Percentiles rank a stretch among this genome's conserved stretches.
Conservation (phyloP, 2,329 filamentous ascomycete genomes). For the Teratosphaeria gauchensis region DNA sequence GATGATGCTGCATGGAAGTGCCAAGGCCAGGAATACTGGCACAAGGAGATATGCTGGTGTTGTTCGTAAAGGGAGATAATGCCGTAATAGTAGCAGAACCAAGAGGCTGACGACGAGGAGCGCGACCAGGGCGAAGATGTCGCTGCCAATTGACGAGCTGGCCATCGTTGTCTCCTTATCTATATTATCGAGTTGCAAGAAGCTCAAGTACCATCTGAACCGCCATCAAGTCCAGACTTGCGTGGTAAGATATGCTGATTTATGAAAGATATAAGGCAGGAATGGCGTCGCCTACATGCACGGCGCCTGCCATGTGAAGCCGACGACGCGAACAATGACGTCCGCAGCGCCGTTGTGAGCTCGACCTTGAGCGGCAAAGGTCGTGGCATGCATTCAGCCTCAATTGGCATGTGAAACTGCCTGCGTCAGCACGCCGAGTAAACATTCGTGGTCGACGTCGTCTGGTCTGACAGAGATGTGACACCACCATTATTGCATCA, state of each 20-base stretch:
- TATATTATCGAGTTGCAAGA: background rate
- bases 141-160: constrained; percentile 62
- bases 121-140: constrained; percentile 64
- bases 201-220: background rate
- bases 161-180: background rate
- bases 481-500: too few relatives aligned
- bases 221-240: background rate
- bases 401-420: background rate
- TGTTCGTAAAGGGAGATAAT: constrained; percentile 80
- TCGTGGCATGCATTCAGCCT: background rate
- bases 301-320: background rate
- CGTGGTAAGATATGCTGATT: background rate
- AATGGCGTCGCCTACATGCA: too few relatives aligned
- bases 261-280: background rate
- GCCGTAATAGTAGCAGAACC: constrained; percentile 75
- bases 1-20: constrained; percentile 81
- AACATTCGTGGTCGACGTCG: background rate
- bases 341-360: background rate
- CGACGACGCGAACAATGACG: background rate
- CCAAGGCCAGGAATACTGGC: constrained; percentile 92
- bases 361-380: background rate
- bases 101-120: constrained; percentile 64
- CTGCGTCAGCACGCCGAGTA: background rate
- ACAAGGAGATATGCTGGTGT: constrained; percentile 85
- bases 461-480: background rate